Conservation (phyloP, 1,139 yeast genomes). For the Debaryomyces nepalensis region DNA sequence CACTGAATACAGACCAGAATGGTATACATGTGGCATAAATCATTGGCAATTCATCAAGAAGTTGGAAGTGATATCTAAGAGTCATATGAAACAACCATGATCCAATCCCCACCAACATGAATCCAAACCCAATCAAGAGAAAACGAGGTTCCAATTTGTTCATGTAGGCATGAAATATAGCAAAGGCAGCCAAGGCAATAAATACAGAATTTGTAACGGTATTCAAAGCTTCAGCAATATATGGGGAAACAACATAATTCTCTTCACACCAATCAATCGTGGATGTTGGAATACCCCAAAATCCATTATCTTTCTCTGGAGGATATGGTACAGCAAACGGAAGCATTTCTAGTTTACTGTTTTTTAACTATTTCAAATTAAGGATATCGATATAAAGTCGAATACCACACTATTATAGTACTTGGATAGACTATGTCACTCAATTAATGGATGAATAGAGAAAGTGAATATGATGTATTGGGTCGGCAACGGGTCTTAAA, state of each 20-base stretch:
- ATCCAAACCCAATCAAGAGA: constrained; percentile 72
- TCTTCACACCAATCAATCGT: constrained; percentile 98
- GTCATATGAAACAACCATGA: constrained; percentile 98
- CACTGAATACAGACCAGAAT: constrained; percentile 85
- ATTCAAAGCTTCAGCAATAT: constrained; percentile 87
- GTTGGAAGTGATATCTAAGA: constrained; percentile 80
- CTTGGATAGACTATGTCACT: no score
- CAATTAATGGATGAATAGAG: no score
- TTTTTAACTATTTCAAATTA: not conserved
- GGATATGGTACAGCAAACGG: constrained; percentile 55
- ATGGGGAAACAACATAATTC: constrained; percentile 83
- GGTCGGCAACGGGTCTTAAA: not conserved
- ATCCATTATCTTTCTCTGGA: constrained; percentile 46
- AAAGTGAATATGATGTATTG: not conserved
- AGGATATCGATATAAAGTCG: not conserved
- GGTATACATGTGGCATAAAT: constrained; percentile 96
- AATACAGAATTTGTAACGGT: constrained; percentile 77
- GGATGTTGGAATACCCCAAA: constrained; percentile 58
- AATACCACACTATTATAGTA: no score
- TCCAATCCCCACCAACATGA: constrained; percentile 88
- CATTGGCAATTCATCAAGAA: constrained; percentile 96
- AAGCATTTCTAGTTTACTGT: constrained; percentile 31
- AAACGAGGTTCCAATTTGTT: constrained; percentile 74
- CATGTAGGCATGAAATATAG: constrained; percentile 61
- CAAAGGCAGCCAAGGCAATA: constrained; percentile 67